phyloP scores from a whole-genome alignment of 305 asterid genomes.

The Fraxinus velutina region DNA sequence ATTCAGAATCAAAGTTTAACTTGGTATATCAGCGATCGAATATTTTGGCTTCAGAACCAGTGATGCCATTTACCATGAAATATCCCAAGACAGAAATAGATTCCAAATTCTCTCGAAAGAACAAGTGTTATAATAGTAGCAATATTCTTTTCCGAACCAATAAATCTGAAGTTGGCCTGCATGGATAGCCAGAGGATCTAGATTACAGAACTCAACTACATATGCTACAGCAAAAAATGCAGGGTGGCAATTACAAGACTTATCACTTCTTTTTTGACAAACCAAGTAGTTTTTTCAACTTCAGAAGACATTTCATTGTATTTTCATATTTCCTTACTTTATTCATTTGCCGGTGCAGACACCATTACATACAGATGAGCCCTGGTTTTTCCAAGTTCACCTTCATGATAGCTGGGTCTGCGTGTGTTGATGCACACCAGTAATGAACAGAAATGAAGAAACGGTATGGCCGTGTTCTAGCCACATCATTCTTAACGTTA shows the following conservation, averaged over 20 bases:
- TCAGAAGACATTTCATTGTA: background rate
- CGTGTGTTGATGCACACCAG: conserved; percentile 32
- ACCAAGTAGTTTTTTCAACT: background rate
- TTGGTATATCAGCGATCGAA: background rate
- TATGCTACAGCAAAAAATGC: background rate
- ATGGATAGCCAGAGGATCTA: background rate
- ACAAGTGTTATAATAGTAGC: background rate
- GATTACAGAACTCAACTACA: background rate
- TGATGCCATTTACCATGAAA: background rate
- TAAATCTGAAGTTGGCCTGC: background rate
- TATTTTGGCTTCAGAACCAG: background rate
- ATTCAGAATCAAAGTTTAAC: background rate
- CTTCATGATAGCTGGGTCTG: conserved; percentile 23
- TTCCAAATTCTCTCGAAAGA: background rate
- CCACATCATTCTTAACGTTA: conserved; percentile 61
- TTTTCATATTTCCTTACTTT: conserved; percentile 10
- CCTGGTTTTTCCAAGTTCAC: conserved; percentile 21
- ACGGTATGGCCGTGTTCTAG: conserved; percentile 65
- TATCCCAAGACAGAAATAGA: background rate
- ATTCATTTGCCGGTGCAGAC: conserved; percentile 32
- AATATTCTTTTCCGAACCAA: background rate
- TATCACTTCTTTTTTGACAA: background rate
- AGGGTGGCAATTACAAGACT: background rate
- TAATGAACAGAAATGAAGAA: conserved; percentile 72
- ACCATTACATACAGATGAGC: conserved; percentile 19